Evolutionary conservation across 805 yeast genomes (phyloP).

Genomic region (Zygosaccharomyces siamensis): DNA sequence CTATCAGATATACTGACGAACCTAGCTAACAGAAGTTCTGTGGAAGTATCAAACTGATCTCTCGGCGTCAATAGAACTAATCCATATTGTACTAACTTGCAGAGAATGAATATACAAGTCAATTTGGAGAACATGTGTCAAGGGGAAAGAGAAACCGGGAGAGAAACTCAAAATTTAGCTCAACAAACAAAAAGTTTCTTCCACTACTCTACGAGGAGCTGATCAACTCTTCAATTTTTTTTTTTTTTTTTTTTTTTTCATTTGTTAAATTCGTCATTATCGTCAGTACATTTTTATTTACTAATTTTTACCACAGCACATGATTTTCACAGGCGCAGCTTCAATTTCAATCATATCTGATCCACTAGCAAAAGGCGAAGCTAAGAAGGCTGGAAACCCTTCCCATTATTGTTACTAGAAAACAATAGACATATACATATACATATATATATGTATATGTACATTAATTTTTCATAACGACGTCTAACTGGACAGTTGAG

Average conservation of each 20-base stretch:
- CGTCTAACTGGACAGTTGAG: not conserved
- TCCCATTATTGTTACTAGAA: not conserved
- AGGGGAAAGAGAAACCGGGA: not conserved
- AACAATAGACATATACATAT: not conserved
- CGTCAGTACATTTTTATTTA: not conserved
- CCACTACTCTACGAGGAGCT: not conserved
- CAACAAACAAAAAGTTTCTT: not conserved
- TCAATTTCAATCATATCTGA: not conserved
- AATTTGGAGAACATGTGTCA: not conserved
- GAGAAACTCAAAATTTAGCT: not conserved
- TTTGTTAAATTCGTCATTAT: not conserved
- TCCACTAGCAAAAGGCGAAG: not conserved
- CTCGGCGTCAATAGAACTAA: constrained; percentile 24
- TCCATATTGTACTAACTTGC: constrained; percentile 21
- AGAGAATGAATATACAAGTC: not conserved
- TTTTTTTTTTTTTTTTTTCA: not conserved
- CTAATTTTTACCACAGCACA: not conserved
- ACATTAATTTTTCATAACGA: not conserved
- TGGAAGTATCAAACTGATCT: constrained; percentile 31
- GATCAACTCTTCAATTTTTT: not conserved
- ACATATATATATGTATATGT: not conserved
- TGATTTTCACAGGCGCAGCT: not conserved
- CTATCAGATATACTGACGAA: not conserved
- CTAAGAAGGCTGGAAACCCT: not conserved
- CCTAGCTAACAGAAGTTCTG: constrained; percentile 14